Evolutionary conservation across 768 basidiomycete genomes (phyloP).

Genomic region (Tephrocybe sp.): DNA sequence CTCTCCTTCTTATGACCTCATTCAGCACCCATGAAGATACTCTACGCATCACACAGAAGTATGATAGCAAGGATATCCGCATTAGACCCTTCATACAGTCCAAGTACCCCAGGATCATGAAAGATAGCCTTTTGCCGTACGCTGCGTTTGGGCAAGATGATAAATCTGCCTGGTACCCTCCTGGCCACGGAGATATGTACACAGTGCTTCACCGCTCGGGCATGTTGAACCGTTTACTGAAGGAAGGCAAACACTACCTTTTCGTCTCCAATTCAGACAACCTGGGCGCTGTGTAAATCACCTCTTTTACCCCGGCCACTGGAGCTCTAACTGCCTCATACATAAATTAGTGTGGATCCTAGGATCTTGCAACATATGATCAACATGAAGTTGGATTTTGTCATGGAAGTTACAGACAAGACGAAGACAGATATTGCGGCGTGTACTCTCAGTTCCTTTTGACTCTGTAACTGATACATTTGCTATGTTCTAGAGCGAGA

Average conservation of each 20-base stretch:
- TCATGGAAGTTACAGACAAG: conserved; percentile 97
- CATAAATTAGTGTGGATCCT: conserved; percentile 58
- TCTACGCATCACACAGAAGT: conserved; percentile 82
- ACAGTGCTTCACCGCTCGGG: conserved; percentile 75
- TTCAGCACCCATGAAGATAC: conserved; percentile 93
- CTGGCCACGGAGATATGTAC: conserved; percentile 86
- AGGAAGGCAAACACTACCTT: conserved; percentile 85
- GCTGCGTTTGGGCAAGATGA: conserved; percentile 65
- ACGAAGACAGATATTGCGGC: conserved; percentile 77
- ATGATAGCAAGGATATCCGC: conserved; percentile 78
- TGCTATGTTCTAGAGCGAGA: conserved; percentile 50
- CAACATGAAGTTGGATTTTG: conserved; percentile 74
- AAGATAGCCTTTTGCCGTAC: conserved; percentile 72
- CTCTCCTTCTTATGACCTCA: conserved; percentile 89
- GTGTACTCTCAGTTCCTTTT: neutral
- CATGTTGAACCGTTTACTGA: conserved; percentile 70
- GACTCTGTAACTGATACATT: neutral
- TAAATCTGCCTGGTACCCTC: conserved; percentile 85
- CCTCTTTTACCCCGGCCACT: neutral
- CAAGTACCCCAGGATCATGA: conserved; percentile 78
- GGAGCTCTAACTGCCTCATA: conserved; percentile 7
- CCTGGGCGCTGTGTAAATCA: conserved; percentile 66
- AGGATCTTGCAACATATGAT: conserved; percentile 80
- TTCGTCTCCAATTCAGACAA: conserved; percentile 91
- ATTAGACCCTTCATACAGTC: conserved; percentile 84